Base-by-base conservation (phyloP, 768 basidiomycete species). In the Trametes meyenii region DNA sequence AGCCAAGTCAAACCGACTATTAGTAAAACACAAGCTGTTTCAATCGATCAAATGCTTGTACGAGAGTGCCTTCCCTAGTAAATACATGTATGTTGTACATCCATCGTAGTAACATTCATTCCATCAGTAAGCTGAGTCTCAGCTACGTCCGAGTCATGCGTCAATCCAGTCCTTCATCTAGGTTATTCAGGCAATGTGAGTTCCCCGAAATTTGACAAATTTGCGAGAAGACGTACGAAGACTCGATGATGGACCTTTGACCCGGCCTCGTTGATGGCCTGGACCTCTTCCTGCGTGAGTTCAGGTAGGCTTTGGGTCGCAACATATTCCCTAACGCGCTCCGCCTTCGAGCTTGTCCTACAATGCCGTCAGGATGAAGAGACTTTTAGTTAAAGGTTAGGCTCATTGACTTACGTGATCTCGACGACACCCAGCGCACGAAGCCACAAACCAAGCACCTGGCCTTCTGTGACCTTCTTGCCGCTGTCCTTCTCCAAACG, bases 321-420 rank as follows among this genome's bases (percentile, higher is more conserved):
- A 50, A 85, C 68, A 67, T 84, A 85, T 51, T 82, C 78, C 60
- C 77, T 70, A 13, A 85, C 69, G 7, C 83, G 76, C 36, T 79
- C 72, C 49, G 67, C 70, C 63, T 76, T 81, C 2, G 73, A 69
- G 44, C 74, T 77, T 50, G 79, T 81, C 57, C 79, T 80, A 45
- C 17, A 35, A 38, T 50, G 60, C 38, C 14, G 11, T 6, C 6
- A 39, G 16, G 3, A 17, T 50, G 4, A 44, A 14, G n/a, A 40
- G 19, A 42, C n/a, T 19, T n/a, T 39, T 50, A 29, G 12, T 10
- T 13, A 2, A 45, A 56, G 39, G 43, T 10, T 21, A 35, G 17
- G 40, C 55, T 55, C 39, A 40, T 3, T 3, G 50, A 62, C 72
- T 57, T 58, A 76, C 75, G 74, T 74, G 56, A 76, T 67, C 46